Base-by-base conservation (phyloP, 2,329 filamentous ascomycete species). In the Elsinoe fawcettii region DNA sequence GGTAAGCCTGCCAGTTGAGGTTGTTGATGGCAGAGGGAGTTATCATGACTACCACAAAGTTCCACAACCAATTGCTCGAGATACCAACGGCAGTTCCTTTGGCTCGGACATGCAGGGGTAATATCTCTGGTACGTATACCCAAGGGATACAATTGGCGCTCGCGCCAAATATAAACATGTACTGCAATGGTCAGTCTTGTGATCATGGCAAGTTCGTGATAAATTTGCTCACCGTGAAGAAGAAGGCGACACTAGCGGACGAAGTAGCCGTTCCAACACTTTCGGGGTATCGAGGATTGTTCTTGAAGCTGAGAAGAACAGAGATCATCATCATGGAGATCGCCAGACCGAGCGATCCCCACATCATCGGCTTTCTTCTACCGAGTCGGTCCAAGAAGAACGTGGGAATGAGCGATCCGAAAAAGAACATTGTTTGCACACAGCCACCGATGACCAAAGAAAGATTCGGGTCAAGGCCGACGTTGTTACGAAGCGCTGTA, bases 11-110 rank as follows among this genome's bases (percentile, higher is more conserved):
- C 76, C 76, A 81, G 23, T 71, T 62, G 1, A 81, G 66, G 4
- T 70, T 73, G 49, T 61, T 60, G 58, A 80, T 73, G 1, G 77
- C 67, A 1, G 74, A 73, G 0, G 78, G 77, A 0, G 77, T 80
- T 16, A 81, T 75, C 75, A 79, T 77, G 2, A 79, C 76, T 43
- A 75, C 70, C 57, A 78, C 73, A 60, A 78, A 78, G 61, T 77
- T 78, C 70, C 72, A 75, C 5, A 77, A 69, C 77, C 75, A 79
- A 60, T 79, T 78, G 1, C 72, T 69, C 0, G 72, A 74, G 27
- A 77, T 76, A 1, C 75, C 75, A 32, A 79, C 72, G 3, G 77
- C 75, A 9, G 72, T 77, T 14, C 77, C 77, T 63, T 78, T 77
- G 2, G 76, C 72, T 30, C 77, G 69, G 3, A 75, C 76, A 58